A percentile compares a stretch with the other conserved stretches of the same genome.
Conservation (phyloP, 2,329 filamentous ascomycete genomes). For the Paecilomyces sp. region DNA sequence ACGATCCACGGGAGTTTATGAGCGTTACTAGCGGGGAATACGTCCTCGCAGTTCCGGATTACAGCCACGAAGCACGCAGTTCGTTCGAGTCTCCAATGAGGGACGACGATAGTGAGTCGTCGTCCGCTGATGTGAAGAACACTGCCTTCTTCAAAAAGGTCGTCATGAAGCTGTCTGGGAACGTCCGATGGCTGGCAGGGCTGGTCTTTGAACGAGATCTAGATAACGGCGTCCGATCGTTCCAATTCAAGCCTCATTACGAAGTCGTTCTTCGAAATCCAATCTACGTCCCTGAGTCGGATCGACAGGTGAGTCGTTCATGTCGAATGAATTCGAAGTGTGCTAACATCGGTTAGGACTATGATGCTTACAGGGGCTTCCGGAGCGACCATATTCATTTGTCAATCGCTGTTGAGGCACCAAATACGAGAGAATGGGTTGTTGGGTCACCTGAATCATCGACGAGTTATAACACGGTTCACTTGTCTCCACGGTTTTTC, state of each 20-base stretch:
- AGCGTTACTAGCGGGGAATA: constrained; percentile 93
- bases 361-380: constrained; percentile 96
- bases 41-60: constrained; percentile 88
- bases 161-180: constrained; percentile 95
- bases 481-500: constrained; percentile 91
- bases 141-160: constrained; percentile 95
- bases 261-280: constrained; percentile 81
- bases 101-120: constrained; percentile 54
- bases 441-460: constrained; percentile 68
- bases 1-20: constrained; percentile 90
- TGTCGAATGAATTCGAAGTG: background rate
- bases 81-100: constrained; percentile 38
- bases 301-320: constrained; percentile 39
- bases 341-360: constrained; percentile 39
- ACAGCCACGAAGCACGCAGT: constrained; percentile 76
- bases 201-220: constrained; percentile 86
- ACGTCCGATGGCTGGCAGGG: constrained; percentile 86
- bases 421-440: constrained; percentile 79
- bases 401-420: constrained; percentile 83
- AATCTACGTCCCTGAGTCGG: constrained; percentile 55
- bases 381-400: constrained; percentile 94
- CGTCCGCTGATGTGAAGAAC: constrained; percentile 58
- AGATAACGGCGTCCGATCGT: constrained; percentile 62
- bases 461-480: constrained; percentile 91
- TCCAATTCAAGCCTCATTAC: constrained; percentile 88